A percentile compares a stretch with the other conserved stretches of the same genome.
phyloP scores from a whole-genome alignment of 768 basidiomycete genomes.

The Favolaschia claudopus region DNA sequence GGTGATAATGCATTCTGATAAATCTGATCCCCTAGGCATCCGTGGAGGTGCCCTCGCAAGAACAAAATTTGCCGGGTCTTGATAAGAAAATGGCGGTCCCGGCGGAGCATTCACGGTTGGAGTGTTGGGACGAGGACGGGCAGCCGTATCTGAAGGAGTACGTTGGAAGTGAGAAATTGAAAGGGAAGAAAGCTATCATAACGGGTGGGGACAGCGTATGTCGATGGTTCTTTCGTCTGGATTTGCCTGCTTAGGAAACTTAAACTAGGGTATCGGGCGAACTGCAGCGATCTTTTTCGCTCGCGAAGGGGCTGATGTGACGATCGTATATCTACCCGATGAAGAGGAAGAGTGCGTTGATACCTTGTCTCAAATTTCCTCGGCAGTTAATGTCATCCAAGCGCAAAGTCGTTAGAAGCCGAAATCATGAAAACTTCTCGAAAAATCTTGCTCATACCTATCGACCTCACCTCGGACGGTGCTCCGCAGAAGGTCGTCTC shows the following conservation, averaged over 20 bases:
- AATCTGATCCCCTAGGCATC: conserved; percentile 4
- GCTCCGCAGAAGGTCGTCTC: conserved; percentile 55
- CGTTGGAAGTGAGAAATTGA: conserved; percentile 53
- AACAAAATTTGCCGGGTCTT: conserved; percentile 56
- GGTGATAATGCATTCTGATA: too few species aligned
- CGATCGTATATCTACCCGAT: conserved; percentile 60
- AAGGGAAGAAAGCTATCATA: conserved; percentile 44
- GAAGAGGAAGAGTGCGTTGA: conserved; percentile 61
- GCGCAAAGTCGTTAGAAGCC: conserved; percentile 48
- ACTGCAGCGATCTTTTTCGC: conserved; percentile 59
- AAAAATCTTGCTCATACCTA: conserved; percentile 43
- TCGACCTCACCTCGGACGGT: conserved; percentile 51
- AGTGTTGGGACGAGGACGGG: conserved; percentile 59
- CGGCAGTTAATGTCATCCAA: not conserved
- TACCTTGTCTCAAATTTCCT: too few species aligned
- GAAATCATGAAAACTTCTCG: conserved; percentile 53
- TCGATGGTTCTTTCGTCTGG: not conserved
- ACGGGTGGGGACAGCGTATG: conserved; percentile 49
- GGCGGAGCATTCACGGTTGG: conserved; percentile 49
- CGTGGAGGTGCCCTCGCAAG: conserved; percentile 46
- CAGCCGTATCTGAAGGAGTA: conserved; percentile 61
- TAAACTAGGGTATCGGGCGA: conserved; percentile 50
- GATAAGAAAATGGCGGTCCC: conserved; percentile 56
- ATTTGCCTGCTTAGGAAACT: not conserved
- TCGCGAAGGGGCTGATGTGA: conserved; percentile 61